These are phyloP conservation scores for Plasmodium fragile DNA, from an alignment of 169 alveolate species.

Conservation along the genomic window DNA sequence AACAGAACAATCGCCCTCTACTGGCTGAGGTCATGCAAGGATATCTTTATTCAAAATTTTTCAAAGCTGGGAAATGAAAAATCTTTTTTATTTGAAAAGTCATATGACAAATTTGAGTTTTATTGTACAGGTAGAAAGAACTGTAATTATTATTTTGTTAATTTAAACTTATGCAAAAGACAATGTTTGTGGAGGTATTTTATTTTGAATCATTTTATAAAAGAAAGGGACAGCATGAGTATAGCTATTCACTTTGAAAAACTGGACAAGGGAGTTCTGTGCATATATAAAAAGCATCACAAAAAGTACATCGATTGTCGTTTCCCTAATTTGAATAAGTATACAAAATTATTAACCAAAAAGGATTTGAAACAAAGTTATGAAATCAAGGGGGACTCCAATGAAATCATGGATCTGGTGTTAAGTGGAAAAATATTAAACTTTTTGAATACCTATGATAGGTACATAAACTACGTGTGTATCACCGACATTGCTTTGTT, in stretches of 20 bases:
- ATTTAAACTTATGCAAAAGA: conserved; percentile 42
- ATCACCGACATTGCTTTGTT: conserved; percentile 51
- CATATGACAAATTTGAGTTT: conserved; percentile 66
- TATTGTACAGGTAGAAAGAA: conserved; percentile 66
- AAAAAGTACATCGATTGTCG: conserved; percentile 35
- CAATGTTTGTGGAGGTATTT: conserved; percentile 75
- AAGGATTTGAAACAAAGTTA: conserved; percentile 47
- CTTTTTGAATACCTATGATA: conserved; percentile 48
- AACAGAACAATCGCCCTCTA: conserved; percentile 57
- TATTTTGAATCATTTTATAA: conserved; percentile 31
- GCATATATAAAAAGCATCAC: conserved; percentile 51
- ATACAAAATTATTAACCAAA: conserved; percentile 47
- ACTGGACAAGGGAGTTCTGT: conserved; percentile 52
- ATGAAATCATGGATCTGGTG: conserved; percentile 50
- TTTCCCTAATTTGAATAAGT: conserved; percentile 43
- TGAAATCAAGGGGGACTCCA: conserved; percentile 66
- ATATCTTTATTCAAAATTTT: conserved; percentile 42
- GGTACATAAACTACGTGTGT: conserved; percentile 52
- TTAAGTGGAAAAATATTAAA: conserved; percentile 48
- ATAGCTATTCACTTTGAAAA: conserved; percentile 38
- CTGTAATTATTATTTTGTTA: conserved; percentile 58
- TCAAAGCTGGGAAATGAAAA: conserved; percentile 70
- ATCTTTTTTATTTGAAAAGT: conserved; percentile 65
- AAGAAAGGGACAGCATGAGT: conserved; percentile 46
- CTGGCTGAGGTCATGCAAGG: conserved; percentile 67